phyloP scores from a whole-genome alignment of 2,329 filamentous ascomycete genomes.

The Penicillium polonicum region DNA sequence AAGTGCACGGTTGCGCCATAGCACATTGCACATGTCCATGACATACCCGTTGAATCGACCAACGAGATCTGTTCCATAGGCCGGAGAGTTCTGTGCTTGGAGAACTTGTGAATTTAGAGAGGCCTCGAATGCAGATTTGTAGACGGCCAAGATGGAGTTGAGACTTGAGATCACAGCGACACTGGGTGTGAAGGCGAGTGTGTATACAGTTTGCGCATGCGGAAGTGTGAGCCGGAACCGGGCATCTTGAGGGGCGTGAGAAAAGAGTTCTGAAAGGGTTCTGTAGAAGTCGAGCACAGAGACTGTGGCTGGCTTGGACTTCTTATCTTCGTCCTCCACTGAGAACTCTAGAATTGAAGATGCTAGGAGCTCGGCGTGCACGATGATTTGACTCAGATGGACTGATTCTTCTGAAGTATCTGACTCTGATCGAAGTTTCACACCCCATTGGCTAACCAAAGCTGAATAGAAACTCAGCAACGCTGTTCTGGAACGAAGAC shows the following conservation, averaged over 20 bases:
- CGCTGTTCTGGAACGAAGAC: constrained; percentile 53
- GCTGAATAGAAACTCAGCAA: constrained; percentile 67
- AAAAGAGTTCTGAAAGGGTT: constrained; percentile 57
- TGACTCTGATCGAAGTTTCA: constrained; percentile 32
- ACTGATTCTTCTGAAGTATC: constrained; percentile 29
- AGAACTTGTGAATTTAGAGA: constrained; percentile 48
- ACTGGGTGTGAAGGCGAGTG: constrained; percentile 65
- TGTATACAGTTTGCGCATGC: constrained; percentile 66
- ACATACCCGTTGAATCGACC: constrained; percentile 77
- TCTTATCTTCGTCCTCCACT: constrained; percentile 14
- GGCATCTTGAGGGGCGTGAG: constrained; percentile 51
- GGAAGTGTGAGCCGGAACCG: constrained; percentile 68
- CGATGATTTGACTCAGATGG: constrained; percentile 47
- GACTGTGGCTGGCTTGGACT: constrained; percentile 41
- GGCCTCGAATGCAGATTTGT: constrained; percentile 71
- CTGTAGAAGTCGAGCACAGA: constrained; percentile 70
- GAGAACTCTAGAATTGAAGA: constrained; percentile 59
- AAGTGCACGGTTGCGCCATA: constrained; percentile 76
- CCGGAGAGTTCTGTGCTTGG: constrained; percentile 33
- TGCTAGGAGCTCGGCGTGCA: constrained; percentile 53
- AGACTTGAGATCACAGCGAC: constrained; percentile 65
- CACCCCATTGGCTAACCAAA: constrained; percentile 59
- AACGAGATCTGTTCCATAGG: constrained; percentile 61
- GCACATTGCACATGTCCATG: constrained; percentile 81
- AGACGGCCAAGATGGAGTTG: constrained; percentile 66